Evolutionary conservation across 768 basidiomycete genomes (phyloP), one percentile per base, ranked within the genome.

Genomic region (Termitomyces sp.): DNA sequence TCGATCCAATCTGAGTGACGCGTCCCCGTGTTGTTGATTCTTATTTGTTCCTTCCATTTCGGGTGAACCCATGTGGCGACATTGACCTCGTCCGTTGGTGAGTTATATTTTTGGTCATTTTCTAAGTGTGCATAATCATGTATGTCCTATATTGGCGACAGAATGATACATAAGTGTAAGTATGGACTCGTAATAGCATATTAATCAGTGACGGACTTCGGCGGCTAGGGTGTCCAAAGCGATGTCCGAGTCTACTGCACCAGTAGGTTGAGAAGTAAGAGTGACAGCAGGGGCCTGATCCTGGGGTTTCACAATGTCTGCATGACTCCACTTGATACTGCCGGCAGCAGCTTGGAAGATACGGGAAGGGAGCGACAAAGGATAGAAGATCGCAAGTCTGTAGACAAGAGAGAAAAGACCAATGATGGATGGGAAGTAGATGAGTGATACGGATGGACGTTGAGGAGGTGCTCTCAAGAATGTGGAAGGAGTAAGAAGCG

Each of bases 21-120:
- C 86, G 86, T 87, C 84, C 78, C 78, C 79, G 74, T 75, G 66
- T 75, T 83, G 67, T 85, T 83, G 78, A 68, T 68, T 15, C 34
- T 59, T 83, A 65, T 69, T 72, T 72, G 67, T 54, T 50, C 55
- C 57, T 46, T 62, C 60, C 47, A 31, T 36, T 48, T 63, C 51
- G 47, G 61, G 62, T 53, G 32, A n/a, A 67, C 58, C 74, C 77
- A 74, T 64, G 68, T 69, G 60, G 64, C 63, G 50, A 75, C 60
- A 55, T 57, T 67, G 51, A 74, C 69, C 60, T 74, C 74, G 20
- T 36, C 3, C 17, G n/a, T 56, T 34, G 11, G 31, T 56, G 31
- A 43, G 42, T 12, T 17, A 3, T 43, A 14, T 29, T 11, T 15
- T 38, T 40, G 42, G n/a, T 32, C 31, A 34, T 8, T 34, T n/a